Evolutionary conservation across 768 basidiomycete genomes (phyloP).

Genomic region (Naganishia onofrii): DNA sequence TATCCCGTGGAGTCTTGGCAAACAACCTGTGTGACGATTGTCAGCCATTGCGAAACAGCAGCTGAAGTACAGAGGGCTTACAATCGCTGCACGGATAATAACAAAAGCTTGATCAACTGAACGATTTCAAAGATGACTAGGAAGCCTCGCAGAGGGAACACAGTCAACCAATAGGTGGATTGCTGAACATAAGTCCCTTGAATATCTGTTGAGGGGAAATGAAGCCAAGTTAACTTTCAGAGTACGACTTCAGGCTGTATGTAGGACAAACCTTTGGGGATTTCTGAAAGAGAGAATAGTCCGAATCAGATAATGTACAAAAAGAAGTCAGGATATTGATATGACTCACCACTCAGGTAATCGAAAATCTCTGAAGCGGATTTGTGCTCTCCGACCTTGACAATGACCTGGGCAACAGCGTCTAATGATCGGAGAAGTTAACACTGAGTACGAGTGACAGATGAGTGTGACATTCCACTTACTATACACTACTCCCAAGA

Average conservation of each 20-base stretch:
- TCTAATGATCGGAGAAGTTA: not conserved
- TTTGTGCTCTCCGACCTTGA: constrained; percentile 26
- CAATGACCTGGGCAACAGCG: constrained; percentile 39
- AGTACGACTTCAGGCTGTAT: too few relatives aligned
- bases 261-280: constrained; percentile 56
- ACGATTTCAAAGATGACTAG: constrained; percentile 91
- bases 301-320: not conserved
- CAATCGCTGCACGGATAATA: constrained; percentile 43
- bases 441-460: not conserved
- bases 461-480: constrained; percentile 44
- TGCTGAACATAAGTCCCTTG: constrained; percentile 88
- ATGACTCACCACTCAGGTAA: constrained; percentile 42
- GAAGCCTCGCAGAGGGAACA: constrained; percentile 95
- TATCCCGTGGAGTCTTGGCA: constrained; percentile 51
- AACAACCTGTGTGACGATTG: constrained; percentile 38
- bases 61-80: not conserved
- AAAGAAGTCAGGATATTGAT: not conserved
- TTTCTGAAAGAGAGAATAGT: not conserved
- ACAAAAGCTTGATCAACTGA: constrained; percentile 81
- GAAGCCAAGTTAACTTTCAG: not conserved
- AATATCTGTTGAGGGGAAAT: constrained; percentile 63
- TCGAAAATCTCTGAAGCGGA: constrained; percentile 29
- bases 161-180: constrained; percentile 86
- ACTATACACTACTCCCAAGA: constrained; percentile 87
- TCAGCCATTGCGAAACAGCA: too few relatives aligned